A percentile compares a stretch with the other conserved stretches of the same genome.
These are phyloP conservation scores for Plectranthus barbatus DNA, from an alignment of 257 asterid species.

Conservation along the genomic window DNA sequence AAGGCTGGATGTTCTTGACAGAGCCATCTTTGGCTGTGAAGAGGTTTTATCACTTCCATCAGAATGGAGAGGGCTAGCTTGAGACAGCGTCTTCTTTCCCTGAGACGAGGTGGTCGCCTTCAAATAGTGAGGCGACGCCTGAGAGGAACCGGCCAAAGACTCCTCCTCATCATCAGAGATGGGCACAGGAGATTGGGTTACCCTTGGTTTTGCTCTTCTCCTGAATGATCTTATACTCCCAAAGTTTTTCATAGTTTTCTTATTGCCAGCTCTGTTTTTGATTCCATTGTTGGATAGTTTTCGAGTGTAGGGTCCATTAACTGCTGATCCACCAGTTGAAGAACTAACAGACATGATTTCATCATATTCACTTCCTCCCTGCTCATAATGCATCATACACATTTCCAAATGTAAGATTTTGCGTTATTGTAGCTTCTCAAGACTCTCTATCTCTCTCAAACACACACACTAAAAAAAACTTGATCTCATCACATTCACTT, in stretches of 20 bases:
- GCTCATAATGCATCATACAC: conserved; percentile 9
- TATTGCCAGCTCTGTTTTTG: conserved; percentile 16
- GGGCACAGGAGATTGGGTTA: conserved; percentile 10
- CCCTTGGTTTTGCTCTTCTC: conserved; percentile 35
- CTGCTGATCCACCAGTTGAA: conserved; percentile 46
- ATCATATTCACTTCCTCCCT: conserved; percentile 59
- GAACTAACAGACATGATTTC: conserved; percentile 38
- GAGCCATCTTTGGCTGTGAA: conserved; percentile 1
- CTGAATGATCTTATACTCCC: conserved; percentile 34
- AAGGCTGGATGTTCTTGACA: conserved; percentile 31
- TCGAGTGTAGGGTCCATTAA: conserved; percentile 11
- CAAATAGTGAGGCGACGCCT: conserved; percentile 31
- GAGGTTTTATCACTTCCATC: conserved; percentile 7
- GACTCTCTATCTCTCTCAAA: not conserved
- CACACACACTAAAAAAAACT: conserved; percentile 9
- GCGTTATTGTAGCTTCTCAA: not conserved
- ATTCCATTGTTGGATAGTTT: not conserved
- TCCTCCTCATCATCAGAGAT: conserved; percentile 22
- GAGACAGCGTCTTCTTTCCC: conserved; percentile 27
- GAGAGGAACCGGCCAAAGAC: conserved; percentile 22
- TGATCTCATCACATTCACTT: conserved; percentile 45
- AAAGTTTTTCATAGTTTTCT: conserved; percentile 19
- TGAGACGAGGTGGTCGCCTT: conserved; percentile 35
- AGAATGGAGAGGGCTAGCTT: conserved; percentile 22
- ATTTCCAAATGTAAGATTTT: not conserved